phyloP scores from a whole-genome alignment of 2,329 filamentous ascomycete genomes.

The Ophiostoma perfectum region DNA sequence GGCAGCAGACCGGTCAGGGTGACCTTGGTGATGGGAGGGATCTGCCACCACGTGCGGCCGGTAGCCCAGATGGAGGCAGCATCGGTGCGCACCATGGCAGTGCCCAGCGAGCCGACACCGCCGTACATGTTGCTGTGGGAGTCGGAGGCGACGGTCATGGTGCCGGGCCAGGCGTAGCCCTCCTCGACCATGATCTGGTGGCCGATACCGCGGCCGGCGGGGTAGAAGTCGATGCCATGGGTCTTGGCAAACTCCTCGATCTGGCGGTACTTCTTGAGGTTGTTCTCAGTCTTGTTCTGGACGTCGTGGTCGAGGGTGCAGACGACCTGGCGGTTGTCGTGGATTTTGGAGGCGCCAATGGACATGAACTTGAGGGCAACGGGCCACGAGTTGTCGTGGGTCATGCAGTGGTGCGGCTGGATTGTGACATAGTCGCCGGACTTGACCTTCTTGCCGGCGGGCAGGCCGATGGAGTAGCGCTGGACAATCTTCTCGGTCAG shows the following conservation, averaged over 20 bases:
- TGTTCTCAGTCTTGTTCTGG: conserved; percentile 71
- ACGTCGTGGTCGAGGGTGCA: conserved; percentile 86
- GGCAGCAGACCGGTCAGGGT: conserved; percentile 71
- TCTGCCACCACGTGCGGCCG: conserved; percentile 78
- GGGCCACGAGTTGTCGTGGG: conserved; percentile 57
- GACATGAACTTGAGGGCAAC: conserved; percentile 69
- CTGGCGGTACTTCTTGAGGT: conserved; percentile 73
- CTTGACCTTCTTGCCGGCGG: conserved; percentile 67
- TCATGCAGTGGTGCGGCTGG: conserved; percentile 69
- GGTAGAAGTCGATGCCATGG: conserved; percentile 73
- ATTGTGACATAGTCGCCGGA: conserved; percentile 81
- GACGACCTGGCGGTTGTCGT: conserved; percentile 68
- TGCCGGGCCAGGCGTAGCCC: conserved; percentile 76
- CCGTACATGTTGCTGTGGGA: conserved; percentile 80
- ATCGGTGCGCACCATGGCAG: conserved; percentile 79
- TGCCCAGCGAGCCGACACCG: conserved; percentile 69
- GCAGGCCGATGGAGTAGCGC: conserved; percentile 67
- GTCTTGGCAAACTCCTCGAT: conserved; percentile 77
- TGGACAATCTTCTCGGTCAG: conserved; percentile 93
- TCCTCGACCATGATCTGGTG: conserved; percentile 92
- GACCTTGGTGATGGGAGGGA: conserved; percentile 72
- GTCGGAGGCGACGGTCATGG: conserved; percentile 72
- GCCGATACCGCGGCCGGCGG: conserved; percentile 43
- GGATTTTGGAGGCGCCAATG: conserved; percentile 69
- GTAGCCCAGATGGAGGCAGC: conserved; percentile 83